Evolutionary conservation across 805 yeast genomes (phyloP).

Genomic region (Monosporozyma solicola): DNA sequence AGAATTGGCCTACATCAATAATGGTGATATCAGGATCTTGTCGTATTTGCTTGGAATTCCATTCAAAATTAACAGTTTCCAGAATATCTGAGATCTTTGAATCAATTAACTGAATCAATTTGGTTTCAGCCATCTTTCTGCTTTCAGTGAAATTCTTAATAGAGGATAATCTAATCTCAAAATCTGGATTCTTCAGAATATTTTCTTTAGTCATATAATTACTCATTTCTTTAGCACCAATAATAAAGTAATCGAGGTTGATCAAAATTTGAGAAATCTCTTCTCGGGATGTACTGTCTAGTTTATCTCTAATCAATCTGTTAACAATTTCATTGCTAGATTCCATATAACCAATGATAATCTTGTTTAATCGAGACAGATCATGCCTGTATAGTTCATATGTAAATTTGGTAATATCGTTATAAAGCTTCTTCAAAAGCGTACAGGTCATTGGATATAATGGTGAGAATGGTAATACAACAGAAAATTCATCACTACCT

Average conservation of each 20-base stretch:
- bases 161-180: conserved; percentile 41
- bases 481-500: conserved; percentile 36
- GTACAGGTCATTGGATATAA: conserved; percentile 83
- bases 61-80: conserved; percentile 79
- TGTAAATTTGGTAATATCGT: conserved; percentile 55
- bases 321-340: conserved; percentile 56
- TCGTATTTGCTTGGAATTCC: conserved; percentile 49
- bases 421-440: conserved; percentile 55
- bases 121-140: conserved; percentile 64
- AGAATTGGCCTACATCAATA: conserved; percentile 74
- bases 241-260: conserved; percentile 77
- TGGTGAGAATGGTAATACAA: conserved; percentile 77
- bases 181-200: conserved; percentile 30
- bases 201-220: conserved; percentile 32
- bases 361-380: conserved; percentile 49
- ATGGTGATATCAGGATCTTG: conserved; percentile 64
- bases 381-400: conserved; percentile 57
- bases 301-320: conserved; percentile 48
- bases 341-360: conserved; percentile 57
- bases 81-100: conserved; percentile 68
- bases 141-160: conserved; percentile 47
- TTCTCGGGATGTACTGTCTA: conserved; percentile 72
- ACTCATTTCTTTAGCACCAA: conserved; percentile 60
- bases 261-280: conserved; percentile 83
- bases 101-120: conserved; percentile 76